Percentiles rank a stretch among this genome's conserved stretches.
These are phyloP conservation scores for Magnusiomyces magnusii DNA, from an alignment of 1,139 yeast genomes.

Conservation along the genomic window DNA sequence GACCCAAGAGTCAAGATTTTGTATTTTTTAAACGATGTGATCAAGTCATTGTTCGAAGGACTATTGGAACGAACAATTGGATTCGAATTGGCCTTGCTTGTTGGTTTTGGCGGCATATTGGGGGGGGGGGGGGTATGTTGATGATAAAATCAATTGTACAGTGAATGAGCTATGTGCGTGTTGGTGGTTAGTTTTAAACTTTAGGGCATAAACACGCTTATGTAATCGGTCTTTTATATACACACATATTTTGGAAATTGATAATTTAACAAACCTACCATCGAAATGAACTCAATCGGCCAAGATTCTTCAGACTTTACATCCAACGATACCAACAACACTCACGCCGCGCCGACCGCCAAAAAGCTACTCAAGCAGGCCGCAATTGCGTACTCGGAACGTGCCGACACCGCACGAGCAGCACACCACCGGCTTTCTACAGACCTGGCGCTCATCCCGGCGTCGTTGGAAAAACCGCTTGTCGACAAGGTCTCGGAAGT, in stretches of 20 bases:
- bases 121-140: neutral
- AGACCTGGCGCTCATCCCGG: conserved; percentile 19
- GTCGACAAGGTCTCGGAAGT: conserved; percentile 24
- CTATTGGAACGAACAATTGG: neutral
- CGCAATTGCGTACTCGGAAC: conserved; percentile 29
- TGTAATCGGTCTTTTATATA: too few species aligned
- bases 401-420: conserved; percentile 23
- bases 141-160: too few species aligned
- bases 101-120: neutral
- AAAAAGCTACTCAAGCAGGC: conserved; percentile 27
- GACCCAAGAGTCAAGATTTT: neutral
- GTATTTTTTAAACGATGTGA: neutral
- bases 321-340: conserved; percentile 17
- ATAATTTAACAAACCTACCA: neutral
- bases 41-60: neutral
- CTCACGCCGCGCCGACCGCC: conserved; percentile 25
- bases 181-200: too few species aligned
- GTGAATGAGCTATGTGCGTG: too few species aligned
- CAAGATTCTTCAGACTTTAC: neutral
- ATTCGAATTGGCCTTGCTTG: neutral
- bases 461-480: conserved; percentile 25
- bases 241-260: neutral
- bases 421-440: conserved; percentile 15
- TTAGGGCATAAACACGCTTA: neutral
- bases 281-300: neutral